phyloP scores from a whole-genome alignment of 2,329 filamentous ascomycete species.

The Ceratocystis alfenasii region DNA sequence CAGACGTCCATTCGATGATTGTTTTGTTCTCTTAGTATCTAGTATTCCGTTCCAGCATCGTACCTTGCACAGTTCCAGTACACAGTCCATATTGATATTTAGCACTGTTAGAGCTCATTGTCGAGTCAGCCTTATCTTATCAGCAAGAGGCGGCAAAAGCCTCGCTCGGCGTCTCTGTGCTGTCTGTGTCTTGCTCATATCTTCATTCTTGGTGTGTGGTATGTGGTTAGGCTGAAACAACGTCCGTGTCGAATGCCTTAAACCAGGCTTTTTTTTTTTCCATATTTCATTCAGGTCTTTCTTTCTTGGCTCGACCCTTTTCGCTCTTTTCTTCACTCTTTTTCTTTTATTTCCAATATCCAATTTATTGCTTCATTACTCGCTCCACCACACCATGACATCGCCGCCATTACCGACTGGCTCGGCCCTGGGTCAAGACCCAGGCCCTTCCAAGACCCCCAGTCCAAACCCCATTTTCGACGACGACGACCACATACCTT shows the following conservation, averaged over 20 bases:
- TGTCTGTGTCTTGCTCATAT: not conserved
- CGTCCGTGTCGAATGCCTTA: not conserved
- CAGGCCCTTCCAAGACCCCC: not conserved
- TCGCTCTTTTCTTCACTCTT: not conserved
- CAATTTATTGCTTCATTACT: not conserved
- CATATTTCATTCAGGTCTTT: not conserved
- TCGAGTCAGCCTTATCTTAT: slow-evolving; percentile 5
- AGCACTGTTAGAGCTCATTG: not conserved
- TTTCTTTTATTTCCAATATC: not conserved
- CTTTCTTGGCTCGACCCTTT: not conserved
- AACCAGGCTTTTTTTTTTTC: not conserved
- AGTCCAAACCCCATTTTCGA: slow-evolving; percentile 23
- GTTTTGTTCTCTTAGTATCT: too few relatives aligned
- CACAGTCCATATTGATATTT: not conserved
- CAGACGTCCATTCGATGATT: too few relatives aligned
- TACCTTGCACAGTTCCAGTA: not conserved
- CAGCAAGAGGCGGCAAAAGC: not conserved
- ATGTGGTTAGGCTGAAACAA: slow-evolving; percentile 15
- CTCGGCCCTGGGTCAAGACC: slow-evolving; percentile 4
- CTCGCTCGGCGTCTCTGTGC: not conserved
- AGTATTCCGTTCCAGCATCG: too few relatives aligned
- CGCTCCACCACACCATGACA: not conserved
- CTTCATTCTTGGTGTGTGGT: not conserved
- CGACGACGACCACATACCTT: slow-evolving; percentile 26
- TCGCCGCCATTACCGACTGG: not conserved